A percentile compares a stretch with the other conserved stretches of the same genome.
phyloP scores from a whole-genome alignment of 306 rosid genomes.

The Canavalia ensiformis region DNA sequence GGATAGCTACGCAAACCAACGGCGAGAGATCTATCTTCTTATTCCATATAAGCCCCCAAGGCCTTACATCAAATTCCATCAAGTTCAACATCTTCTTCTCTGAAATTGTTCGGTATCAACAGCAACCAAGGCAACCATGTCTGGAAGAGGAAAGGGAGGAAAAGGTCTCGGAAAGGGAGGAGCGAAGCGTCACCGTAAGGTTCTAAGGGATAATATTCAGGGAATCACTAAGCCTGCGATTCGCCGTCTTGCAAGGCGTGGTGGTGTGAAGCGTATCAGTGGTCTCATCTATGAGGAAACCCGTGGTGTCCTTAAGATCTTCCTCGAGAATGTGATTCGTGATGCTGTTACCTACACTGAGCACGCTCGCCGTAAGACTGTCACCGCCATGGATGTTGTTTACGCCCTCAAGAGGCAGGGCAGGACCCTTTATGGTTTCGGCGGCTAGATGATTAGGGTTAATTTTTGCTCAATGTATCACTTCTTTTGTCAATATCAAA shows the following conservation, averaged over 20 bases:
- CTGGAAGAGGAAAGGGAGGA: conserved; percentile 66
- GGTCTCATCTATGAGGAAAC: conserved; percentile 64
- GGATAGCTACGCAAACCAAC: conserved; percentile 43
- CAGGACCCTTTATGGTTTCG: conserved; percentile 61
- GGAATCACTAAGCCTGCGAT: conserved; percentile 62
- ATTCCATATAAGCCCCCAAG: neutral
- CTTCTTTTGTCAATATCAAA: neutral
- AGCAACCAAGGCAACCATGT: conserved; percentile 24
- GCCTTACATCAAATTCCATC: neutral
- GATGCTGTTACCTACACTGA: conserved; percentile 65
- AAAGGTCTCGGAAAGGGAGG: conserved; percentile 64
- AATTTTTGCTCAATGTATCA: neutral
- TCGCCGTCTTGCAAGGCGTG: conserved; percentile 63
- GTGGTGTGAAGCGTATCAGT: conserved; percentile 66
- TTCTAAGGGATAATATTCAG: conserved; percentile 61
- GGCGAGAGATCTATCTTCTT: neutral
- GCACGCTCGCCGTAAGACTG: conserved; percentile 64
- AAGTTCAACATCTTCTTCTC: neutral
- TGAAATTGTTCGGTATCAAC: too few relatives aligned
- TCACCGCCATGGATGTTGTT: conserved; percentile 65
- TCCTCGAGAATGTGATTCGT: conserved; percentile 57
- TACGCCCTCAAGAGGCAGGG: conserved; percentile 66
- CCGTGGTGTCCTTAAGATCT: conserved; percentile 60
- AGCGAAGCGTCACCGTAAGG: conserved; percentile 66
- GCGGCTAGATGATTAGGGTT: conserved; percentile 44